Evolutionary conservation across 225 moss, liverwort and hornwort genomes (phyloP).

Genomic region (Marchantia polymorpha): DNA sequence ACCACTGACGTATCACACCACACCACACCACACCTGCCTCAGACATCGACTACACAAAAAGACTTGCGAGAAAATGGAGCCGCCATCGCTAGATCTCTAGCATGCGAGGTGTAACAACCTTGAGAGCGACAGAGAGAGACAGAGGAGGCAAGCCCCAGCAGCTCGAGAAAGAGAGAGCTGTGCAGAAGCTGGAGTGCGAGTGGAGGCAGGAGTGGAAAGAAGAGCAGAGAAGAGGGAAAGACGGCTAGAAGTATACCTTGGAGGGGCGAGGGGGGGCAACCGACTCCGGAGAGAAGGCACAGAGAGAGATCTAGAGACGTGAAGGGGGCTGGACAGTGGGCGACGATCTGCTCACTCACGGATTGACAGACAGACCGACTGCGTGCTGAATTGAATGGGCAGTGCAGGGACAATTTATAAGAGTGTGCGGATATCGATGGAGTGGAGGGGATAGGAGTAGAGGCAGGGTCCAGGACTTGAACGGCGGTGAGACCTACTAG

Average conservation of each 20-base stretch:
- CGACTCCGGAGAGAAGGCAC: neutral
- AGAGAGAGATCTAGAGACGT: neutral
- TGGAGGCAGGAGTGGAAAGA: neutral
- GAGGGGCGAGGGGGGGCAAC: neutral
- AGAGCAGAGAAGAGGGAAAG: neutral
- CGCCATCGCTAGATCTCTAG: neutral
- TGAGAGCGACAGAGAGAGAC: too few species aligned
- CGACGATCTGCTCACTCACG: neutral
- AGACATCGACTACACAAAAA: neutral
- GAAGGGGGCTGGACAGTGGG: neutral
- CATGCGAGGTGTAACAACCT: too few species aligned
- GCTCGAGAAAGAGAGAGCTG: too few species aligned
- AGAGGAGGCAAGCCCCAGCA: too few species aligned
- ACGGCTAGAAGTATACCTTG: neutral
- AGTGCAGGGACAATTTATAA: constrained; percentile 7
- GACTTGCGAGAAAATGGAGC: neutral
- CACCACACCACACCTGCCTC: too few species aligned
- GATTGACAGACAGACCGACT: constrained; percentile 9
- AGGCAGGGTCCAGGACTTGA: neutral
- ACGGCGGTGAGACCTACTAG: constrained; percentile 7
- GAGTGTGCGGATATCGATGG: constrained; percentile 12
- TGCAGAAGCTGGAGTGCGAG: too few species aligned
- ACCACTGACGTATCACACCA: too few species aligned
- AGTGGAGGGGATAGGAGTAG: neutral
- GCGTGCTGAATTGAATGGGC: neutral